phyloP scores from a whole-genome alignment of 305 asterid species.

The Fraxinus velutina region DNA sequence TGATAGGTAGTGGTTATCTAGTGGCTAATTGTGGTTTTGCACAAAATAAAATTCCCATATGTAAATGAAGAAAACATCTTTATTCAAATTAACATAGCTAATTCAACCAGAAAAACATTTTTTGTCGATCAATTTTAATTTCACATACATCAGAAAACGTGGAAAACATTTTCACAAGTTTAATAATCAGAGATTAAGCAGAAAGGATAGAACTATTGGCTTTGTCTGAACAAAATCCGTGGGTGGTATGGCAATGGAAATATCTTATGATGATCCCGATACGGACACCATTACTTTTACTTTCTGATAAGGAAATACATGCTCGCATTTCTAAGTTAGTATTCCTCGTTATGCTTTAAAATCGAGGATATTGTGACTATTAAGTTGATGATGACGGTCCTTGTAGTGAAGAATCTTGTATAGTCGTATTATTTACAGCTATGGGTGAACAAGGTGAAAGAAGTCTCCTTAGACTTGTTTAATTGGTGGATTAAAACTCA shows the following conservation, averaged over 20 bases:
- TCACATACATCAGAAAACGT: not conserved
- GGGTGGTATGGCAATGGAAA: not conserved
- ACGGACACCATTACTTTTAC: not conserved
- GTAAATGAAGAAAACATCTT: not conserved
- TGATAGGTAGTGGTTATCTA: not conserved
- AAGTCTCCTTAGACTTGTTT: not conserved
- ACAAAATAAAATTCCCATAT: not conserved
- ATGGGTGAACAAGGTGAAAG: not conserved
- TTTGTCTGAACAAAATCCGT: not conserved
- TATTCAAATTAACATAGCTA: not conserved
- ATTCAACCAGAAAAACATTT: not conserved
- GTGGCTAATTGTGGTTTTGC: not conserved
- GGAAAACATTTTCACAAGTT: not conserved
- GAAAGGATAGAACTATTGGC: not conserved
- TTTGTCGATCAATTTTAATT: not conserved
- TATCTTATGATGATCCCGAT: slow-evolving; percentile 6
- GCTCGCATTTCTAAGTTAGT: not conserved
- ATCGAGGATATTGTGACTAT: not conserved
- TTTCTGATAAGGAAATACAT: not conserved
- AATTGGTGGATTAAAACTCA: not conserved
- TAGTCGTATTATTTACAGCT: not conserved
- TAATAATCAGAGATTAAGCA: not conserved
- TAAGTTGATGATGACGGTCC: not conserved
- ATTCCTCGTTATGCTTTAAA: not conserved
- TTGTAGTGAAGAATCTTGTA: not conserved